Percentiles rank a stretch among this genome's conserved stretches.
phyloP scores from a whole-genome alignment of 2,329 filamentous ascomycete species.

The Botrytis medusae region DNA sequence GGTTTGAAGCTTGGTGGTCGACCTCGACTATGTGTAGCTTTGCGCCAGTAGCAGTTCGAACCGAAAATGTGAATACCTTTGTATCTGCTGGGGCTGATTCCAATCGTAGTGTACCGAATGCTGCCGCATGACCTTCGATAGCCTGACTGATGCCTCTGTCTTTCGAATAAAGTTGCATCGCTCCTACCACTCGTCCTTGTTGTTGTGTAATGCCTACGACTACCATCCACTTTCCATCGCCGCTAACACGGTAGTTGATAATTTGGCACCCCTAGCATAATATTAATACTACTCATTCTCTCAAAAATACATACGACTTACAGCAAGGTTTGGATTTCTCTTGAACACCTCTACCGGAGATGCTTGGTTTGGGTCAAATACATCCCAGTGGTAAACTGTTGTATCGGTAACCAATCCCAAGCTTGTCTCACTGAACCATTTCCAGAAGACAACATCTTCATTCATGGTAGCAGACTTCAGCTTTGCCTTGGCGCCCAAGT shows the following conservation, averaged over 20 bases:
- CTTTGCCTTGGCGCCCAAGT: constrained; percentile 88
- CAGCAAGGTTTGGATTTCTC: constrained; percentile 83
- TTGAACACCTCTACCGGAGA: constrained; percentile 90
- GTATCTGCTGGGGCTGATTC: constrained; percentile 89
- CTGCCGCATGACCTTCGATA: constrained; percentile 94
- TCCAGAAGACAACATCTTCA: constrained; percentile 98
- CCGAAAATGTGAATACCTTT: constrained; percentile 95
- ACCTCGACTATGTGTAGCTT: constrained; percentile 98
- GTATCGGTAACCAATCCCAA: constrained; percentile 89
- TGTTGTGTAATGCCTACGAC: constrained; percentile 94
- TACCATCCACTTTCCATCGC: constrained; percentile 97
- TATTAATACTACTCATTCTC: constrained; percentile 25
- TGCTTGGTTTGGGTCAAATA: constrained; percentile 79
- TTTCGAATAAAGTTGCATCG: constrained; percentile 96
- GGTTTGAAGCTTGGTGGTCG: constrained; percentile 87
- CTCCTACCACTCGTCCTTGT: constrained; percentile 88
- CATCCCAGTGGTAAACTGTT: constrained; percentile 96
- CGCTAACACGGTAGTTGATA: constrained; percentile 97
- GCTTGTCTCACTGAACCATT: constrained; percentile 91
- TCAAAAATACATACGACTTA: constrained; percentile 48
- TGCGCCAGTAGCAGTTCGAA: constrained; percentile 82
- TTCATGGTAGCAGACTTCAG: constrained; percentile 95
- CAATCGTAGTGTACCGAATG: constrained; percentile 84
- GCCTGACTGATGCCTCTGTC: constrained; percentile 96
- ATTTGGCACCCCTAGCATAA: constrained; percentile 84